phyloP scores from a whole-genome alignment of 2,329 filamentous ascomycete species.

The Spiromastix sp. region DNA sequence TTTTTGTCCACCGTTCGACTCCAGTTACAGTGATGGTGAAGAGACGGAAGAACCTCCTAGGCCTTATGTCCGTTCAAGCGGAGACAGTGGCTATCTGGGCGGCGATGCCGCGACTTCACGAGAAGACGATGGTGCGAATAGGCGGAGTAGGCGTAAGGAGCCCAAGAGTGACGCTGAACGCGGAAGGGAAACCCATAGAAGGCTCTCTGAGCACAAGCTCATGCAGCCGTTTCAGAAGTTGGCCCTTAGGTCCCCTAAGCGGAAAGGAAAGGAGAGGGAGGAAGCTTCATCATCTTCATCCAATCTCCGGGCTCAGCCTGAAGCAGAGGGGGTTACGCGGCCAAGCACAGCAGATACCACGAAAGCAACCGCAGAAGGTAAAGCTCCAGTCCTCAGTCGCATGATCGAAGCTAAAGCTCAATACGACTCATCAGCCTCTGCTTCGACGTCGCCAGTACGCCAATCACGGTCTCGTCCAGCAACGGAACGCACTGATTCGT shows the following conservation, averaged over 20 bases:
- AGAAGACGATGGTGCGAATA: neutral
- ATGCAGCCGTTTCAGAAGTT: slow-evolving; percentile 40
- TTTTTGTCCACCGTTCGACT: slow-evolving; percentile 72
- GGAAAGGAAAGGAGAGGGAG: slow-evolving; percentile 18
- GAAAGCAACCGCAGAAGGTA: slow-evolving; percentile 31
- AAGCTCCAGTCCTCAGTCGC: slow-evolving; percentile 63
- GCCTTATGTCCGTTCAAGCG: slow-evolving; percentile 3
- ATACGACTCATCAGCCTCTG: slow-evolving; percentile 28
- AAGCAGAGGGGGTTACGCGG: slow-evolving; percentile 11
- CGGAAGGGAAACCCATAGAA: slow-evolving; percentile 34
- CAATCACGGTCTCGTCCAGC: slow-evolving; percentile 36
- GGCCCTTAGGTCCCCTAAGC: slow-evolving; percentile 17
- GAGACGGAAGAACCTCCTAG: slow-evolving; percentile 30
- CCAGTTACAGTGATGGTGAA: slow-evolving; percentile 75
- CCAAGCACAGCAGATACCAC: slow-evolving; percentile 6
- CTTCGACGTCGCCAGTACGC: neutral
- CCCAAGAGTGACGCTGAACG: slow-evolving; percentile 4
- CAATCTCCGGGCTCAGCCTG: slow-evolving; percentile 9
- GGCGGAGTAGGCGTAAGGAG: neutral
- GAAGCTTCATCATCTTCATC: slow-evolving; percentile 12
- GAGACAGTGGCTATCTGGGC: neutral
- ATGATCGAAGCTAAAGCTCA: slow-evolving; percentile 65
- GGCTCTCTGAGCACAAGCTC: slow-evolving; percentile 56
- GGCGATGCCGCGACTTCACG: neutral
- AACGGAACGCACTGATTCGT: slow-evolving; percentile 39